Percentiles rank a stretch among this genome's conserved stretches.
Evolutionary conservation across 1,284 basidiomycete species (phyloP).

Genomic region (Sporisorium exsertum): DNA sequence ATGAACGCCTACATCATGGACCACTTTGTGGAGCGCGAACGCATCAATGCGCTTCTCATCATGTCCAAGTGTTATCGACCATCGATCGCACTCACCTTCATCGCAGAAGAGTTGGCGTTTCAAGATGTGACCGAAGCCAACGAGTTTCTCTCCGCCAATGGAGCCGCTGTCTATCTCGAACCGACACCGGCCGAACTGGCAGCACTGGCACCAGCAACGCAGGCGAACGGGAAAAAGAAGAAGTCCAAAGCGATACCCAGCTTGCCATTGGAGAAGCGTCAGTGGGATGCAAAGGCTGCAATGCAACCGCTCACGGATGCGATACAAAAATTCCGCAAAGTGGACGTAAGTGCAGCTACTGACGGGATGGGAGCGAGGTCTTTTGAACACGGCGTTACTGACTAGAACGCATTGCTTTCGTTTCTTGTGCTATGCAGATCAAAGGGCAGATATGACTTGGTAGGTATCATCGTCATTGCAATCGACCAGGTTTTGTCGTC

Average conservation of each 20-base stretch:
- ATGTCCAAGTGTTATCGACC: slow-evolving; percentile 75
- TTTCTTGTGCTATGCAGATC: slow-evolving; percentile 27
- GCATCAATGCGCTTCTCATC: slow-evolving; percentile 85
- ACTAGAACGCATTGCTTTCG: neutral
- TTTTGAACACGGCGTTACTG: neutral
- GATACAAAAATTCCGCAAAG: slow-evolving; percentile 71
- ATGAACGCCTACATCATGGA: slow-evolving; percentile 99
- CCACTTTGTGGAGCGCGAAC: slow-evolving; percentile 93
- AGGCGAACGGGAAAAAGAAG: slow-evolving; percentile 32
- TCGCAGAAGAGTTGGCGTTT: slow-evolving; percentile 86
- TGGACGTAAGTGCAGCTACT: slow-evolving; percentile 70
- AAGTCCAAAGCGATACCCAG: slow-evolving; percentile 37
- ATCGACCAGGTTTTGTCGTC: neutral
- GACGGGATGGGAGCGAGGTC: neutral
- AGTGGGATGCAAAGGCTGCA: slow-evolving; percentile 73
- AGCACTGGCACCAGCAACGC: slow-evolving; percentile 10
- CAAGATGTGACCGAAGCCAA: slow-evolving; percentile 77
- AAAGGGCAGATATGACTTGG: slow-evolving; percentile 55
- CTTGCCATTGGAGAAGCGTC: slow-evolving; percentile 47
- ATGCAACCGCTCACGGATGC: slow-evolving; percentile 70
- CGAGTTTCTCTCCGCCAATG: slow-evolving; percentile 80
- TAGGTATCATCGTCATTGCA: slow-evolving; percentile 1
- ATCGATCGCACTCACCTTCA: slow-evolving; percentile 78
- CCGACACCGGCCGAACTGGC: slow-evolving; percentile 55
- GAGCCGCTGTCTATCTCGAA: slow-evolving; percentile 77